Evolutionary conservation across 1,284 basidiomycete species (phyloP), one percentile per base, ranked within the genome.

Genomic region (Cerrena zonata): DNA sequence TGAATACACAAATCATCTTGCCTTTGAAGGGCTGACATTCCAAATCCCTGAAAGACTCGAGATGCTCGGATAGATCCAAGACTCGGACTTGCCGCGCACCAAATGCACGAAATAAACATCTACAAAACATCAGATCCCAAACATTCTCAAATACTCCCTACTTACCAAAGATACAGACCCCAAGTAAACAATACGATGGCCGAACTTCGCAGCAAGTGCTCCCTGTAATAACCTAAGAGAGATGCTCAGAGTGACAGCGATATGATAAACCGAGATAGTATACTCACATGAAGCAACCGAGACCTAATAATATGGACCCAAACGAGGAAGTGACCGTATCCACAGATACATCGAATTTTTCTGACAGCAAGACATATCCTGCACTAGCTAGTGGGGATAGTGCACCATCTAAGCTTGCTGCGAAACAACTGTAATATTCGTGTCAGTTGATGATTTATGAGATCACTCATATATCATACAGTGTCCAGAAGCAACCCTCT

Each of bases 91-190:
- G 67, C 61, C 4, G 71, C 73, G 51, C 68, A 70, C 73, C 74
- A 75, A 30, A 75, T 72, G 49, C 70, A 73, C 0, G 68, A 66
- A 22, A 74, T 65, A 57, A 76, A 74, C 70, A 74, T 72, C 71
- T 73, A 25, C 3, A 10, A 2, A 15, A 24, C 24, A 11, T 26
- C 18, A 2, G n/a, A 2, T 12, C 2, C 5, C 10, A 2, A 5
- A 4, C 13, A 21, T 25, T 1, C 18, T 7, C 11, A 49, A n/a
- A 26, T n/a, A 4, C 10, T 27, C 1, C 11, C 21, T 13, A 49
- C 63, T 24, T 44, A 75, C 71, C 57, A 74, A 43, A 2, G 65
- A 62, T 0, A 73, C 70, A 7, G 71, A 73, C 19, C 60, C 49
- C 38, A 76, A 55, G 53, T 73, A 76, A 4, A 75, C 72, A 37